Evolutionary conservation across 2,329 filamentous ascomycete species (phyloP).

Genomic region (Fusarium decemcellulare): DNA sequence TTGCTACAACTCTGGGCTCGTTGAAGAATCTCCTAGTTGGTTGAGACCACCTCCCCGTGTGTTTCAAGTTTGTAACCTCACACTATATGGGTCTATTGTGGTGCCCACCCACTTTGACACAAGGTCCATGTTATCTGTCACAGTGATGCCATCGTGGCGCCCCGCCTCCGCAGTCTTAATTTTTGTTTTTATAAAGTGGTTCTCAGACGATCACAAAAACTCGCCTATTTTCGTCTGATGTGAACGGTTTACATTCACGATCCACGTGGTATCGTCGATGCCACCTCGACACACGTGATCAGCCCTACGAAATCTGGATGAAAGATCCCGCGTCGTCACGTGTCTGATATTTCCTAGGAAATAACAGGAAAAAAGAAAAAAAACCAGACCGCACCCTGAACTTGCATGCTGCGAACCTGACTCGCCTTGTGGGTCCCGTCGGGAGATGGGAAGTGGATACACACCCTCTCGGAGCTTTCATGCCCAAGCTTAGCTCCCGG

Average conservation of each 20-base stretch:
- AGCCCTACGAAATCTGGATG: background rate
- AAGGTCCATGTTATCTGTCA: too few relatives aligned
- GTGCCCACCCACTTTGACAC: too few relatives aligned
- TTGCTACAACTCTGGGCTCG: too few relatives aligned
- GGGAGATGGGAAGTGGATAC: constrained; percentile 5
- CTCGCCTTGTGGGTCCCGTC: constrained; percentile 25
- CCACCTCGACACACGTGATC: background rate
- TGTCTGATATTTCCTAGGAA: background rate
- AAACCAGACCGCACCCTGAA: background rate
- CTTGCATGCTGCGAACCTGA: constrained; percentile 19
- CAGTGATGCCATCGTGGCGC: background rate
- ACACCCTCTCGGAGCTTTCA: background rate
- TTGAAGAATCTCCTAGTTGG: too few relatives aligned
- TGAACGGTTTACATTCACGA: background rate
- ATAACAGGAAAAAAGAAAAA: background rate
- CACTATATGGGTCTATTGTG: background rate
- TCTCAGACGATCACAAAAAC: background rate
- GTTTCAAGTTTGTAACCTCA: too few relatives aligned
- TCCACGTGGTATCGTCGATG: background rate
- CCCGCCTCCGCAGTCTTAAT: constrained; percentile 7
- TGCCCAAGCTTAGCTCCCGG: constrained; percentile 5
- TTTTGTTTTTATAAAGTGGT: constrained; percentile 2
- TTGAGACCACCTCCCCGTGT: too few relatives aligned
- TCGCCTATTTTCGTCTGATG: background rate
- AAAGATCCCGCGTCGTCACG: background rate